Base-by-base conservation (phyloP, 345 rosid genomes). In the Sonneratia caseolaris region DNA sequence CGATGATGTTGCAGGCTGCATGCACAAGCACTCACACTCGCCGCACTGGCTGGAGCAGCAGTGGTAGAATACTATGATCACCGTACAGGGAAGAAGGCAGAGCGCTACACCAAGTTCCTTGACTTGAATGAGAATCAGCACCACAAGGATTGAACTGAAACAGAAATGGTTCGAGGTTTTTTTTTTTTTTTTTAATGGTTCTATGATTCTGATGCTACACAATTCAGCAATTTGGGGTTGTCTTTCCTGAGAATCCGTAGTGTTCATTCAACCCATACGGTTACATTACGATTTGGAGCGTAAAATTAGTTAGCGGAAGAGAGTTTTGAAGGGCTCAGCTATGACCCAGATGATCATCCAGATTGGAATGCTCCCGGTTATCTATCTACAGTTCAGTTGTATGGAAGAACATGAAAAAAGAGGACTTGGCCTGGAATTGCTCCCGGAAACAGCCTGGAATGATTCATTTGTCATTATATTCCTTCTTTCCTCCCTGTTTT, bases 11-110 rank as follows among this genome's bases (percentile, higher is more conserved):
- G 66, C 66, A 92, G 99, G 96, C 77, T 95, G 74, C 96, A 95
- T 10, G 99, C 99, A 0, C 97, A 95, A 80, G 98, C 92, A 14
- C 81, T 95, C 68, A 92, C 97, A 0, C 84, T 95, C 67, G 97
- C 92, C n/a, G 97, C 99, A 10, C 78, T 95, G 6, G 97, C 90
- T 37, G 99, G 99, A 69, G 97, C 97, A 73, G 99, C 97, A 0
- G 80, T 79, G n/a, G 98, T 89, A 0, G 99, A 95, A 78, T 92
- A 85, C 86, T 87, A 86, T n/a, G 99, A 95, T 66, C 97, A 86
- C 76, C 84, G 82, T 56, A 57, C 81, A 14, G 88, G 85, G 68
- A 61, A 77, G 4, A 81, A 91, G 80, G 37, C 55, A 0, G 92
- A 89, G 9, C 85, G 82, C 3, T 86, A 83, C 56, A 82, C 94